Conservation (phyloP, 352 stramenopile species). For the Globisporangium paroecandrum region DNA sequence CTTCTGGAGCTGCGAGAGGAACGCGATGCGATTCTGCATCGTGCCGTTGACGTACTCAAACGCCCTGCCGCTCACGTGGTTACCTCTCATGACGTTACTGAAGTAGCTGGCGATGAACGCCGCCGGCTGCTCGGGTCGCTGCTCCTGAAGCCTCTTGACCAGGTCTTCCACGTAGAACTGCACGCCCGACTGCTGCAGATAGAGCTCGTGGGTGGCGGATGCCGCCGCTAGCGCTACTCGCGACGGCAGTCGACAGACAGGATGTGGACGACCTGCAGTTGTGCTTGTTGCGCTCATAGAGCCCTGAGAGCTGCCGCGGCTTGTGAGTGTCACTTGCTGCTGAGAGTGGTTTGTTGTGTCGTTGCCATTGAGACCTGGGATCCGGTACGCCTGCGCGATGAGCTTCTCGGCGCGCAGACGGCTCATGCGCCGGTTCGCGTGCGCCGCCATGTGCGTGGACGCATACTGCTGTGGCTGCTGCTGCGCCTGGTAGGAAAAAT, state of each 20-base stretch:
- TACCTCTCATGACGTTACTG: constrained; percentile 27
- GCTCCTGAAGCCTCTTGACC: constrained; percentile 45
- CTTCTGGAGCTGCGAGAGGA: constrained; percentile 41
- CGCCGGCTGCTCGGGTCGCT: constrained; percentile 33
- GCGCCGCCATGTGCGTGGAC: background rate
- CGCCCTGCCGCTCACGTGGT: constrained; percentile 31
- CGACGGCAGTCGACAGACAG: constrained; percentile 20
- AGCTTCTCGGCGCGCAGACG: constrained; percentile 44
- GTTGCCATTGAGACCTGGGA: constrained; percentile 12
- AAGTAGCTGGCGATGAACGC: constrained; percentile 50
- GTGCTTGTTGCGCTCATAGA: background rate
- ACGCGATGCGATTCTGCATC: constrained; percentile 50
- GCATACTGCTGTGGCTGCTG: background rate
- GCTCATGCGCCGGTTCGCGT: constrained; percentile 21
- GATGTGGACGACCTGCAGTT: constrained; percentile 10
- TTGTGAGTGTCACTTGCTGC: background rate
- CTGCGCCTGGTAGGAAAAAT: background rate
- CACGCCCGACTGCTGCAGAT: constrained; percentile 53
- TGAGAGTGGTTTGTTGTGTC: background rate
- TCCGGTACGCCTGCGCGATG: constrained; percentile 34
- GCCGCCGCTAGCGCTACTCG: constrained; percentile 15
- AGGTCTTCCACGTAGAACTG: constrained; percentile 57
- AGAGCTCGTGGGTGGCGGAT: constrained; percentile 29
- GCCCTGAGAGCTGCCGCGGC: constrained; percentile 2
- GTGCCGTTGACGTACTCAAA: constrained; percentile 58